Percentiles rank a stretch among this genome's conserved stretches.
These are phyloP conservation scores for Zygosaccharomyces pseudobailii DNA, from an alignment of 1,139 yeast species.

Conservation along the genomic window DNA sequence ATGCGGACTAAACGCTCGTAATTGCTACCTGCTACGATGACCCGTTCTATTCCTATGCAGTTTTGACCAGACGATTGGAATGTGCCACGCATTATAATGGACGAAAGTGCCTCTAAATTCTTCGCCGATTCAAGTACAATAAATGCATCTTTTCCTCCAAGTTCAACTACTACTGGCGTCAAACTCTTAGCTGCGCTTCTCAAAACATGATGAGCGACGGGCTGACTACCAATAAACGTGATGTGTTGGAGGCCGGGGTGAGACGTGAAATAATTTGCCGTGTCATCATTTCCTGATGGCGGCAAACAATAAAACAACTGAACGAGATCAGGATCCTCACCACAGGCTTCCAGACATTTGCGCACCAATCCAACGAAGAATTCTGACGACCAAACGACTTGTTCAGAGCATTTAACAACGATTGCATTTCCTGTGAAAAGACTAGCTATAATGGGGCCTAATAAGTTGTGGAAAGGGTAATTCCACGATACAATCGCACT, in stretches of 20 bases:
- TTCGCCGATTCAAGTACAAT: slow-evolving; percentile 73
- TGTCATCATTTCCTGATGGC: slow-evolving; percentile 72
- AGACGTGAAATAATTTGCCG: slow-evolving; percentile 70
- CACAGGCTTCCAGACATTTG: slow-evolving; percentile 65
- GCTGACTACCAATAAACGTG: slow-evolving; percentile 92
- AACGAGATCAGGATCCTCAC: slow-evolving; percentile 73
- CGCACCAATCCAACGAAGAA: slow-evolving; percentile 69
- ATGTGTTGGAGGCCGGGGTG: slow-evolving; percentile 81
- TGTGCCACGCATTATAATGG: slow-evolving; percentile 86
- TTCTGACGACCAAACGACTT: slow-evolving; percentile 89
- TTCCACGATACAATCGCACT: slow-evolving; percentile 95
- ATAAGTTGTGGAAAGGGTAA: slow-evolving; percentile 86
- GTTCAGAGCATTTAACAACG: slow-evolving; percentile 89
- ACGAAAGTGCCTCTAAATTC: slow-evolving; percentile 57
- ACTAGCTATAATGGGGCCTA: slow-evolving; percentile 89
- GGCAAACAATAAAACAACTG: slow-evolving; percentile 59
- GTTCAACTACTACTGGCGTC: slow-evolving; percentile 90
- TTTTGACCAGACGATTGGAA: slow-evolving; percentile 97
- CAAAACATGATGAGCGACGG: slow-evolving; percentile 85
- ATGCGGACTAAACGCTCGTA: slow-evolving; percentile 59
- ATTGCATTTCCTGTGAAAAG: slow-evolving; percentile 88
- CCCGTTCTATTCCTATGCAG: slow-evolving; percentile 94
- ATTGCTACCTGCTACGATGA: slow-evolving; percentile 64
- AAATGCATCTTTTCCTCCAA: slow-evolving; percentile 93
- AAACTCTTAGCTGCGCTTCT: slow-evolving; percentile 74